Conservation (phyloP, 768 basidiomycete genomes). For the Podaxis pistillaris region DNA sequence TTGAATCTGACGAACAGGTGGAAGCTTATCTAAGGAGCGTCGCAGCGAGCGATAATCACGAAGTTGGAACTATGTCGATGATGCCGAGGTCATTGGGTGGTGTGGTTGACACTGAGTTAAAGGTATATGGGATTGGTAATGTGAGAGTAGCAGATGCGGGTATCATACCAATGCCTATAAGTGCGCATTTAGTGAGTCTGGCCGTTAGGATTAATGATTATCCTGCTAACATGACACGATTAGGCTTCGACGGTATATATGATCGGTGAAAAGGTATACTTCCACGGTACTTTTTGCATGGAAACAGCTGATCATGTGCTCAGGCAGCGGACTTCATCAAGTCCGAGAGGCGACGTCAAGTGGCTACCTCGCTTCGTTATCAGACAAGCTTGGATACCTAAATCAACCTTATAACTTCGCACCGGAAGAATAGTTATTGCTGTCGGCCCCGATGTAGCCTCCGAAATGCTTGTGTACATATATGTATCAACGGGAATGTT, state of each 20-base stretch:
- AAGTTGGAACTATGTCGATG: constrained; percentile 38
- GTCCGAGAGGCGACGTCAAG: neutral
- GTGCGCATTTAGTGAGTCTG: constrained; percentile 28
- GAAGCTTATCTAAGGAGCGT: constrained; percentile 25
- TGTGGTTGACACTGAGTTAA: constrained; percentile 34
- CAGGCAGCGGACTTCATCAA: constrained; percentile 18
- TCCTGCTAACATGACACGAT: neutral
- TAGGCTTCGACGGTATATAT: constrained; percentile 27
- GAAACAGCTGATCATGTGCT: neutral
- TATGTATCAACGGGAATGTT: too few relatives aligned
- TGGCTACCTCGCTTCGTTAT: neutral
- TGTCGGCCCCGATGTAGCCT: too few relatives aligned
- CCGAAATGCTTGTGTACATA: too few relatives aligned
- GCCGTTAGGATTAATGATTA: neutral
- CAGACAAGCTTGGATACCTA: too few relatives aligned
- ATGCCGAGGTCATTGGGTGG: constrained; percentile 37
- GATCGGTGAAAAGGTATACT: constrained; percentile 28
- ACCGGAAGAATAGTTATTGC: too few relatives aligned
- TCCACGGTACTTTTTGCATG: neutral
- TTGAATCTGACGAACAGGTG: constrained; percentile 19
- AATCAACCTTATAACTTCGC: too few relatives aligned
- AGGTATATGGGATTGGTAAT: constrained; percentile 34
- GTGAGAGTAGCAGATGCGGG: constrained; percentile 35
- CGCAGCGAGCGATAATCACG: constrained; percentile 31
- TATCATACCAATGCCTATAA: constrained; percentile 32